These are phyloP conservation scores for Cytospora leucostoma DNA, from an alignment of 2,329 filamentous ascomycete genomes.

Conservation along the genomic window DNA sequence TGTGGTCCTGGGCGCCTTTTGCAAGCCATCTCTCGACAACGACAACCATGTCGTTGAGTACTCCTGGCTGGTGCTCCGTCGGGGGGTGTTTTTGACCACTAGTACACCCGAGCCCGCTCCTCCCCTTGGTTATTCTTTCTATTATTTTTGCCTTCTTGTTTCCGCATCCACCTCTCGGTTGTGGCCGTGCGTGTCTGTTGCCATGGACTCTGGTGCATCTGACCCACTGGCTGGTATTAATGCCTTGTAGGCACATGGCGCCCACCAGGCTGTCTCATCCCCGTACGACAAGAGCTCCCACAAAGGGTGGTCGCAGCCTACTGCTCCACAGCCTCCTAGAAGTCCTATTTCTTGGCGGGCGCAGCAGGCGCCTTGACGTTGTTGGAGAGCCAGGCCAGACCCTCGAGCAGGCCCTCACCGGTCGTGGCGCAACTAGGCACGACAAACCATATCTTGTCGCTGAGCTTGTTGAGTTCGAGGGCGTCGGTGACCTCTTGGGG, in stretches of 20 bases:
- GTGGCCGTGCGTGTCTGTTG: neutral
- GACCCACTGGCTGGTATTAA: neutral
- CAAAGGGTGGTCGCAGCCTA: neutral
- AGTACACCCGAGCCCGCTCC: neutral
- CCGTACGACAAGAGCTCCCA: neutral
- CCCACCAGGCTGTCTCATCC: neutral
- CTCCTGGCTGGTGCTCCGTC: too few species aligned
- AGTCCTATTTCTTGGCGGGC: slow-evolving; percentile 56
- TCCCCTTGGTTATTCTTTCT: neutral
- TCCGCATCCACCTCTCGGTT: neutral
- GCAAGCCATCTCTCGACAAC: too few species aligned
- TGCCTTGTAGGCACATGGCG: neutral
- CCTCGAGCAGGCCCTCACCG: slow-evolving; percentile 79
- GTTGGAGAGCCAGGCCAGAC: slow-evolving; percentile 80
- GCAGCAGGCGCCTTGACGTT: slow-evolving; percentile 71
- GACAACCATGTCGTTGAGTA: too few species aligned
- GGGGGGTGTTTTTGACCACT: too few species aligned
- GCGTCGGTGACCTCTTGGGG: slow-evolving; percentile 78
- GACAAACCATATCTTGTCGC: slow-evolving; percentile 84
- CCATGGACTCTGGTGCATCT: neutral
- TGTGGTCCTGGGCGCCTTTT: neutral
- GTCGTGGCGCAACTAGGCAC: slow-evolving; percentile 81
- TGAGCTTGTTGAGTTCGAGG: slow-evolving; percentile 74
- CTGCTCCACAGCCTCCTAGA: neutral
- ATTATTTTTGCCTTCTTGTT: neutral